These are phyloP conservation scores for Cystobasidium pallidum DNA, from an alignment of 1,284 basidiomycete genomes.

Conservation along the genomic window DNA sequence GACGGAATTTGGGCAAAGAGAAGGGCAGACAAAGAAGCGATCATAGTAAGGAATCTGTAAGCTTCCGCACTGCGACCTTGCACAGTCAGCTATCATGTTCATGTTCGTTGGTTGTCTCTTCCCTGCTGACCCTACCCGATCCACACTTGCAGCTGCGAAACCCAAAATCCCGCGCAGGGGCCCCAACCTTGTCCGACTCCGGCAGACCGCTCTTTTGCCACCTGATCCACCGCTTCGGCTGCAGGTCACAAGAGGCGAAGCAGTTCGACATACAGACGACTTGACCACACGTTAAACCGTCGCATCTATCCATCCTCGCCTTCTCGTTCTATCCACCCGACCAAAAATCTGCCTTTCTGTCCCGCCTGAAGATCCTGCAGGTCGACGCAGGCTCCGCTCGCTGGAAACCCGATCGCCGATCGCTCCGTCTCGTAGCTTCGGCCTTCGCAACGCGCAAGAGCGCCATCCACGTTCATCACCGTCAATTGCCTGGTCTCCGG, in stretches of 20 bases:
- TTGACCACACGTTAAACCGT: too few species aligned
- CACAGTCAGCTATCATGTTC: too few species aligned
- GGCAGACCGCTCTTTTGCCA: neutral
- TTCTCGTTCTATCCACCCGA: too few species aligned
- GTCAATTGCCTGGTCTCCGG: too few species aligned
- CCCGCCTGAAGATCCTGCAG: neutral
- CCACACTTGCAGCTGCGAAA: constrained; percentile 1
- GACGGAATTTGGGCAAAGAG: too few species aligned
- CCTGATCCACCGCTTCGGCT: constrained; percentile 1
- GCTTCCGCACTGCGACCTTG: too few species aligned
- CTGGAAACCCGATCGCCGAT: neutral
- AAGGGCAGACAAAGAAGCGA: too few species aligned
- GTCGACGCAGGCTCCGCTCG: too few species aligned
- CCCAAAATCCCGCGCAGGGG: constrained; percentile 5
- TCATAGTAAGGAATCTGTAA: too few species aligned
- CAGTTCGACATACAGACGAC: too few species aligned
- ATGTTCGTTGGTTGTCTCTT: neutral
- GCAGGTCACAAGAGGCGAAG: too few species aligned
- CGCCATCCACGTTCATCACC: constrained; percentile 7
- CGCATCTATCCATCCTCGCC: neutral
- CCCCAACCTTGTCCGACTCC: constrained; percentile 1
- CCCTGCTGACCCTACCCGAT: neutral
- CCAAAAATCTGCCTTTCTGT: too few species aligned
- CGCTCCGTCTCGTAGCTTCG: neutral
- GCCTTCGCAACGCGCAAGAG: neutral